These are phyloP conservation scores for Talaromyces sp. DNA, from an alignment of 2,329 filamentous ascomycete genomes.

Conservation along the genomic window DNA sequence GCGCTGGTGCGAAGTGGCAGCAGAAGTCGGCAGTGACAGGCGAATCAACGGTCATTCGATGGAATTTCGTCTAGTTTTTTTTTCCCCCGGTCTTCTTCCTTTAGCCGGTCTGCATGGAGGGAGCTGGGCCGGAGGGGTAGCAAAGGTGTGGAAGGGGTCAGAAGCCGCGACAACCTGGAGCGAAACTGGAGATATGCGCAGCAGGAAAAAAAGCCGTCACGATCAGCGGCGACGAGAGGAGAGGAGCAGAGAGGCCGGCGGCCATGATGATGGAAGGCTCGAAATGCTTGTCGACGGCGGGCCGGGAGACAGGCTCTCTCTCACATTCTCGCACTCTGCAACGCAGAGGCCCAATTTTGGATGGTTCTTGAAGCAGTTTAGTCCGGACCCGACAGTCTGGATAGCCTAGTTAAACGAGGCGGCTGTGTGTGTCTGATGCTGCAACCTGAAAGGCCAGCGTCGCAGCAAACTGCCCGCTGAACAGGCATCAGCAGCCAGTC, in stretches of 20 bases:
- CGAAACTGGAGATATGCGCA: constrained; percentile 3
- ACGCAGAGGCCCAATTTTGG: constrained; percentile 10
- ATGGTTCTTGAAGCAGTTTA: constrained; percentile 19
- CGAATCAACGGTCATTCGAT: constrained; percentile 1
- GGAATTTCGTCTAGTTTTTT: background rate
- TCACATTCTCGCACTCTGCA: constrained; percentile 6
- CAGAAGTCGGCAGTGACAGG: background rate
- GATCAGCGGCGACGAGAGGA: constrained; percentile 1
- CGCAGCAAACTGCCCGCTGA: constrained; percentile 14
- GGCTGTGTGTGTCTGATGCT: constrained; percentile 27
- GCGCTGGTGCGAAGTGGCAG: constrained; percentile 9
- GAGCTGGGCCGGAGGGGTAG: constrained; percentile 5
- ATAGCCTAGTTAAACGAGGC: constrained; percentile 26
- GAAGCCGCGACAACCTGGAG: background rate
- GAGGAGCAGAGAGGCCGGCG: background rate
- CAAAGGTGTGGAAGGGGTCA: background rate
- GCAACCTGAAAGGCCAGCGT: constrained; percentile 25
- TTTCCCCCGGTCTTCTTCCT: background rate
- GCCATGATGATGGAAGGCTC: constrained; percentile 2
- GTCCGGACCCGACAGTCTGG: constrained; percentile 29
- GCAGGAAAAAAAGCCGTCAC: background rate
- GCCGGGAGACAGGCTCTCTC: constrained; percentile 3
- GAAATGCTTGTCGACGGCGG: constrained; percentile 4
- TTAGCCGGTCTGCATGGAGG: constrained; percentile 8
- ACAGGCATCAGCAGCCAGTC: constrained; percentile 1